These are phyloP conservation scores for Logfia minima DNA, from an alignment of 129 eudicot genomes.

Conservation along the genomic window DNA sequence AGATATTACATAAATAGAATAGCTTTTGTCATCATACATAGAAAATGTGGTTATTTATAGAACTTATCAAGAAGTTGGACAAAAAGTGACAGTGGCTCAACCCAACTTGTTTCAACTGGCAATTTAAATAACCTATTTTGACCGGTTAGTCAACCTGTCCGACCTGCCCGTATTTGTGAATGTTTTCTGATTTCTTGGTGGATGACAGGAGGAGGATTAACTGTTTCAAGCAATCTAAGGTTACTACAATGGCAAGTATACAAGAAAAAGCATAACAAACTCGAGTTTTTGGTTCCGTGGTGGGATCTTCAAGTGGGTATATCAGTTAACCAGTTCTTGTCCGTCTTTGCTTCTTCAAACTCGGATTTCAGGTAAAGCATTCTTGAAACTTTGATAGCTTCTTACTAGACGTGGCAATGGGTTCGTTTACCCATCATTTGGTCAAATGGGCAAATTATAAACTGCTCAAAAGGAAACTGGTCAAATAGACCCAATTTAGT, in stretches of 20 bases:
- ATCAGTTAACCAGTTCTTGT: conserved; percentile 84
- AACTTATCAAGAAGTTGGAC: neutral
- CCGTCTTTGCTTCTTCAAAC: conserved; percentile 87
- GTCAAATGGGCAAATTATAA: neutral
- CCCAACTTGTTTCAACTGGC: neutral
- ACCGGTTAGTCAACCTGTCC: neutral
- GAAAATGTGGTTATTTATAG: neutral
- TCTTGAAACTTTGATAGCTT: neutral
- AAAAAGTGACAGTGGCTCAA: neutral
- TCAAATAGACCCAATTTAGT: too few species aligned
- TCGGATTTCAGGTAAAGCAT: conserved; percentile 77
- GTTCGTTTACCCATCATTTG: neutral
- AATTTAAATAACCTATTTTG: neutral
- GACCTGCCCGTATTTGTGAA: conserved; percentile 2
- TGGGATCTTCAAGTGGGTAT: conserved; percentile 97
- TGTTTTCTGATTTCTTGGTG: neutral
- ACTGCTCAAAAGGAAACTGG: neutral
- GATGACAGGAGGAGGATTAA: conserved; percentile 86
- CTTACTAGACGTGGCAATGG: neutral
- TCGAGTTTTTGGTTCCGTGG: conserved; percentile 95
- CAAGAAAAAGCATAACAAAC: conserved; percentile 77
- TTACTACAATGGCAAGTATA: conserved; percentile 95
- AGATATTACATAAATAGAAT: too few species aligned
- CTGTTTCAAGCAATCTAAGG: conserved; percentile 87
- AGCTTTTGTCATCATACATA: neutral